Evolutionary conservation across 2,329 filamentous ascomycete genomes (phyloP), one percentile per base, ranked within the genome.

Genomic region (Aspergillus sp.): DNA sequence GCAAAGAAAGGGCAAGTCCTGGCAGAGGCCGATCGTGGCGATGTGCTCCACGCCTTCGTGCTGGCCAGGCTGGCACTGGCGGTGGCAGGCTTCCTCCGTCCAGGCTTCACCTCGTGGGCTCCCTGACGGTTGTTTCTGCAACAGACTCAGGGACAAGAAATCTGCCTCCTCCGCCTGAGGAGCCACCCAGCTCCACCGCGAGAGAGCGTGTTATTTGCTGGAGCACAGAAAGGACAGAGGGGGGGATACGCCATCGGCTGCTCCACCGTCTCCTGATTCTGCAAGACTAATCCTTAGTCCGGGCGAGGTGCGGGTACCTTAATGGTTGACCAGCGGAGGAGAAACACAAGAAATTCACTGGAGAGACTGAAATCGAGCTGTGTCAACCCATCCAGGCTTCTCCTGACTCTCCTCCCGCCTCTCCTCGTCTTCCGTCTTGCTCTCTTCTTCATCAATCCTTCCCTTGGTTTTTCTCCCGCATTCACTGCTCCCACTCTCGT

Each of bases 221-320:
- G 37, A 15, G 13, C 48, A 19, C 48, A 27, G 19, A 44, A 57
- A 11, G 27, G 27, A 30, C 27, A 9, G 27, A 9, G 27, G 27
- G 42, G 12, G 27, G 42, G 12, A 44, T 50, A 54, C 56, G 50
- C 56, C 40, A 54, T 45, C 46, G 9, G 34, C n/a, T 51, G 46
- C 56, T 54, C 56, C 56, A 58, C 56, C 44, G 40, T 58, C 56
- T 58, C 56, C 56, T 54, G 56, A 58, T 58, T 54, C 56, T 58
- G 56, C 56, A 58, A 44, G 56, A 54, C 56, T 54, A 54, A 42
- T 58, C 24, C 50, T 44, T 54, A 50, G 56, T 33, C 40, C 50
- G 37, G 45, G 30, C 20, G 24, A 50, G 9, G 45, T 27, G 33
- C 48, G 48, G 54, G 54, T 57, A 57, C 54, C 54, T 57, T 54